Percentiles rank a stretch among this genome's conserved stretches.
Evolutionary conservation across 2,329 filamentous ascomycete genomes (phyloP).

Genomic region (Stachybotrys chlorohalonatus): DNA sequence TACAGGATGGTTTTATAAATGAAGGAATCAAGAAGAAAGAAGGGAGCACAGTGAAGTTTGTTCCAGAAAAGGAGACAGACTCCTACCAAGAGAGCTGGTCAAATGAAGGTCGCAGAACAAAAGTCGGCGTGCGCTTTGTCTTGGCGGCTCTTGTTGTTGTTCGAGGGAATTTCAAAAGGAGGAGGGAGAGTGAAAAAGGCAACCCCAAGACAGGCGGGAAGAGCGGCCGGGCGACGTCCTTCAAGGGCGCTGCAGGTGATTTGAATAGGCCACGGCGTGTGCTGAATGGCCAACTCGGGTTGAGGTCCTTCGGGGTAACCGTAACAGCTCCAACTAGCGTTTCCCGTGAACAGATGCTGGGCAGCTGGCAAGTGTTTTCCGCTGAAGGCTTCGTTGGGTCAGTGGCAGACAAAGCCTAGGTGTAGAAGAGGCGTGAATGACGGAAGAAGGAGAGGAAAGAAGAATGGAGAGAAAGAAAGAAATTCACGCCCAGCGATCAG

Average conservation of each 20-base stretch:
- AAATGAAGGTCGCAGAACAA: background rate
- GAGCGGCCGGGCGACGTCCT: background rate
- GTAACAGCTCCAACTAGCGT: background rate
- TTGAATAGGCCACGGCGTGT: background rate
- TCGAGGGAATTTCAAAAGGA: background rate
- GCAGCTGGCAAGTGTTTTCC: background rate
- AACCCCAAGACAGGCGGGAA: background rate
- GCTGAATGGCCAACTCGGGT: too few relatives aligned
- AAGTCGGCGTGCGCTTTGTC: background rate
- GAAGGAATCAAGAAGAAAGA: background rate
- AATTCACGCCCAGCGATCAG: constrained; percentile 5
- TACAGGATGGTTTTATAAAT: background rate
- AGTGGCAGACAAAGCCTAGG: background rate
- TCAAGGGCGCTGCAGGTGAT: background rate
- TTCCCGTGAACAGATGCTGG: background rate
- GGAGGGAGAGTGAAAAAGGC: constrained; percentile 1
- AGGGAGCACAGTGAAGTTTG: background rate
- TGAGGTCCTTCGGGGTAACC: background rate
- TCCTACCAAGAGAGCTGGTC: background rate
- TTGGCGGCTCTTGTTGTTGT: constrained; percentile 4
- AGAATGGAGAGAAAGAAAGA: constrained; percentile 1
- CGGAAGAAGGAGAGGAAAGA: constrained; percentile 2
- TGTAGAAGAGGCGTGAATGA: background rate
- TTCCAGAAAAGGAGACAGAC: background rate
- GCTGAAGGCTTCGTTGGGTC: too few relatives aligned